phyloP scores from a whole-genome alignment of 169 alveolate genomes.

The Cryptosporidium sp. region DNA sequence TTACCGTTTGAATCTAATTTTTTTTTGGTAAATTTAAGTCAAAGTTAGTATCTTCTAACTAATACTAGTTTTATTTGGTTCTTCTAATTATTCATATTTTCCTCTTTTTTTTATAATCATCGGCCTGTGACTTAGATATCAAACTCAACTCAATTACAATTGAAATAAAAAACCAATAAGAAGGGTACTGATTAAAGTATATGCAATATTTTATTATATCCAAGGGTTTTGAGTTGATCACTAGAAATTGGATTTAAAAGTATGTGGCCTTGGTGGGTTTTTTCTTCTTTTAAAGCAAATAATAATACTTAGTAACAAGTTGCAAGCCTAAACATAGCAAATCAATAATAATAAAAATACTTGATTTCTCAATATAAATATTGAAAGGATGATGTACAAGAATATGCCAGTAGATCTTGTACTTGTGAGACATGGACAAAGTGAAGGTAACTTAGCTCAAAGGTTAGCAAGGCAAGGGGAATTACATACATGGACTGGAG shows the following conservation, averaged over 20 bases:
- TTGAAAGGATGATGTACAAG: constrained; percentile 57
- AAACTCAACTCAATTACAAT: too few relatives aligned
- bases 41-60: not conserved
- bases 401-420: constrained; percentile 82
- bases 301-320: too few relatives aligned
- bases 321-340: not conserved
- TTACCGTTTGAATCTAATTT: not conserved
- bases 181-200: too few relatives aligned
- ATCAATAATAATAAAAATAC: not conserved
- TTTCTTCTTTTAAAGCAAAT: not conserved
- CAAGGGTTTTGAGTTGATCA: not conserved
- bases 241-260: not conserved
- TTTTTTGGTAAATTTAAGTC: not conserved
- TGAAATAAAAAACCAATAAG: not conserved
- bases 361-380: not conserved
- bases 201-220: not conserved
- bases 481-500: constrained; percentile 77
- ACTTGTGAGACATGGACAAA: constrained; percentile 81
- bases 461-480: constrained; percentile 77
- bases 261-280: not conserved
- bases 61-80: not conserved
- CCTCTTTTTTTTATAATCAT: not conserved
- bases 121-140: not conserved
- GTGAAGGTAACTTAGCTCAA: constrained; percentile 82
- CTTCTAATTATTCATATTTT: not conserved